Base-by-base conservation (phyloP, 78 protist genomes). In the Emiliania huxleyi region DNA sequence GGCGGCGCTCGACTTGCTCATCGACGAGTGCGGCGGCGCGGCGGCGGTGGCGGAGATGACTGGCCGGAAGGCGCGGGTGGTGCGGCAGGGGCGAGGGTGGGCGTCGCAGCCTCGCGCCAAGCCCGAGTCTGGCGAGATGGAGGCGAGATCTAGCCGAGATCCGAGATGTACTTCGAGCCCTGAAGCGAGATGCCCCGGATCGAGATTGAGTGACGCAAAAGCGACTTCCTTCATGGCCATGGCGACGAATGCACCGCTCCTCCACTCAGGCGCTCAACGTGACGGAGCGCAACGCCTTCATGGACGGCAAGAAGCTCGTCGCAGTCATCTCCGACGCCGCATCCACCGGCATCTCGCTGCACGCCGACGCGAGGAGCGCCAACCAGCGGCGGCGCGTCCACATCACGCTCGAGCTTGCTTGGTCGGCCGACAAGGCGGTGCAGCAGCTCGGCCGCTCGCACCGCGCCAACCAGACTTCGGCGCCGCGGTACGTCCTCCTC, bases 331-430 rank as follows among this genome's bases (percentile, higher is more conserved):
- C 89, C n/a, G 69, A 92, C 22, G 87, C 94, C 35, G 55, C 56
- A 3, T 44, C 56, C 8, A 81, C 56, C 21, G 89, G 75, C 75
- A 62, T 83, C 75, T 62, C 75, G 3, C 75, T 73, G 23, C 83
- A 73, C 21, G 48, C 91, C 29, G 89, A 77, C 90, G 1, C 2
- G 87, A 3, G 22, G 0, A 11, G 6, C 26, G 38, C 4, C 2
- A 38, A 22, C 42, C 35, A 19, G 26, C 93, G 69, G 23, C 79
- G 38, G n/a, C 90, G 94, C 19, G 1, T 62, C 22, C 69, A 87
- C 85, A 0, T 92, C 73, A 87, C 90, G 11, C 77, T 92, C 42
- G 91, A 92, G 44, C 85, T 92, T n/a, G 52, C 91, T 22, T 92
- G 94, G 94, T 42, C 77, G 8, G 91, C 91, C 29, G 91, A 89